A percentile compares a stretch with the other conserved stretches of the same genome.
phyloP scores from a whole-genome alignment of 1,139 yeast species.

The Saccharomyces hybrid region DNA sequence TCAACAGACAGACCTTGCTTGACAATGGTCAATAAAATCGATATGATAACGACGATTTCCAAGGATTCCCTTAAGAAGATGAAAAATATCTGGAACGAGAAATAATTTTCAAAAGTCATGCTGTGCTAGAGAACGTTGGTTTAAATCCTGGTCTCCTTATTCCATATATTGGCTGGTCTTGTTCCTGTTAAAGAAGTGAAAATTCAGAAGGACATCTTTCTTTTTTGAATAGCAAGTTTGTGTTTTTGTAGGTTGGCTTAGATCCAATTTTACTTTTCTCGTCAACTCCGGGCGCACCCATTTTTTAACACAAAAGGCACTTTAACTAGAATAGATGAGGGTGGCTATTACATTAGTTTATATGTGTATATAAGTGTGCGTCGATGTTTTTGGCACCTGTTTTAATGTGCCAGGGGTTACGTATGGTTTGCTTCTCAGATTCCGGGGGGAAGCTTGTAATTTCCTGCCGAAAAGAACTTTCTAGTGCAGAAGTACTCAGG shows the following conservation, averaged over 20 bases:
- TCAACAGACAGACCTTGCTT: constrained; percentile 48
- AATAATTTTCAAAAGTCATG: constrained; percentile 30
- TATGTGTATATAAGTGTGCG: constrained; percentile 7
- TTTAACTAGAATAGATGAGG: background rate
- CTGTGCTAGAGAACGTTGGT: background rate
- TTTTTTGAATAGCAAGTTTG: background rate
- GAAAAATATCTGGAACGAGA: constrained; percentile 54
- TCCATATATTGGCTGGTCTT: background rate
- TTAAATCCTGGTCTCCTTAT: background rate
- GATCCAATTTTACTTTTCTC: background rate
- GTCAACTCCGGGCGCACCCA: background rate
- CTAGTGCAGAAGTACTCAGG: constrained; percentile 29
- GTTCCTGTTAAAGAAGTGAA: constrained; percentile 4
- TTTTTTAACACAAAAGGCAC: background rate
- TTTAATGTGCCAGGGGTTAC: background rate
- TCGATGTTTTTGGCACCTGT: background rate
- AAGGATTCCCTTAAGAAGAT: constrained; percentile 84
- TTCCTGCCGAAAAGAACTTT: constrained; percentile 28
- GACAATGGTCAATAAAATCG: constrained; percentile 82
- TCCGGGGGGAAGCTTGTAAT: constrained; percentile 24
- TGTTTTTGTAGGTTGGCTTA: background rate
- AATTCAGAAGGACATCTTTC: background rate
- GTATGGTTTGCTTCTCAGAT: constrained; percentile 3
- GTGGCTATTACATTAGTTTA: background rate
- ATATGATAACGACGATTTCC: constrained; percentile 84